Evolutionary conservation across 139 green algal genomes (phyloP).

Genomic region (Diplosphaera chodatii): DNA sequence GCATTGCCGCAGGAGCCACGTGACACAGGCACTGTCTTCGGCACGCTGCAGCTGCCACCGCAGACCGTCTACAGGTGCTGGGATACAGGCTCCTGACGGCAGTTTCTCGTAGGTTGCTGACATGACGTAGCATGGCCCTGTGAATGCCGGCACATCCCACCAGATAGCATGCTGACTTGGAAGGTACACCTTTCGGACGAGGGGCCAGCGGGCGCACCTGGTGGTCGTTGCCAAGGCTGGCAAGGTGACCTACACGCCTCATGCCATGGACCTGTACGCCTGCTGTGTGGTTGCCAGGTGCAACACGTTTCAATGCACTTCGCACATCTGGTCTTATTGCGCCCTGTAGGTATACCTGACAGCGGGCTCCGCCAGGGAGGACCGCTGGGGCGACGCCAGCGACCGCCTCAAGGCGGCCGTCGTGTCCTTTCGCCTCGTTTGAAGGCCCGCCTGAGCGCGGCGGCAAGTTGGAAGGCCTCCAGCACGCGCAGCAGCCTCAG

Average conservation of each 20-base stretch:
- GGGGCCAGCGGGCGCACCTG: conserved; percentile 1
- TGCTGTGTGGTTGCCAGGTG: too few species aligned
- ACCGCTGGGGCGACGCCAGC: neutral
- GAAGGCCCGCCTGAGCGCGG: neutral
- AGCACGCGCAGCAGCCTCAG: neutral
- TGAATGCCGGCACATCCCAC: too few species aligned
- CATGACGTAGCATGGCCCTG: too few species aligned
- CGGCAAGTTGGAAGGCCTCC: neutral
- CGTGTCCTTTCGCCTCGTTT: neutral
- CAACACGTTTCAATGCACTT: too few species aligned
- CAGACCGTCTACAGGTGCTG: conserved; percentile 16
- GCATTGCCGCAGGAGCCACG: conserved; percentile 11
- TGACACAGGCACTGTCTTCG: conserved; percentile 23
- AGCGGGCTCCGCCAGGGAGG: neutral
- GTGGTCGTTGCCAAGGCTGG: neutral
- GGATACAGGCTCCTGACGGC: too few species aligned
- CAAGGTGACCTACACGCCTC: too few species aligned
- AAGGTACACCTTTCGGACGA: neutral
- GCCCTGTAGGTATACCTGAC: too few species aligned
- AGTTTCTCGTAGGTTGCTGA: too few species aligned
- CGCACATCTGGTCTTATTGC: too few species aligned
- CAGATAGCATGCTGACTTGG: too few species aligned
- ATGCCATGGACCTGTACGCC: too few species aligned
- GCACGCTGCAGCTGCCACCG: conserved; percentile 23
- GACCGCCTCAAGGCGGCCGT: neutral